Percentiles rank a stretch among this genome's conserved stretches.
Conservation (phyloP, 2,329 filamentous ascomycete species). For the Penicillium sp. region DNA sequence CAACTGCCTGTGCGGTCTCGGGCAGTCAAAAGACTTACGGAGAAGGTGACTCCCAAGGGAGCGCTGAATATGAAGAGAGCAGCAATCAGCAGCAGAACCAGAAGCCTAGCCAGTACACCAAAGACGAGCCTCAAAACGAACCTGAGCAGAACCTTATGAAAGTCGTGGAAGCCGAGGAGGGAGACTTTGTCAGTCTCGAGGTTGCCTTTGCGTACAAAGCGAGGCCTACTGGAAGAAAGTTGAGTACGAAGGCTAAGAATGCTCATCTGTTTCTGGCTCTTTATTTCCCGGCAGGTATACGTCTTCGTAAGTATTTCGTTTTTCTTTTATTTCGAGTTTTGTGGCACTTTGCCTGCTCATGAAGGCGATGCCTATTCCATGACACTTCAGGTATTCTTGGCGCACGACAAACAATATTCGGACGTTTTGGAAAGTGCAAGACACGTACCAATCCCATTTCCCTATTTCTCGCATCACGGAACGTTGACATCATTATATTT, state of each 20-base stretch:
- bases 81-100: background rate
- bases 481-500: conserved; percentile 2
- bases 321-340: conserved; percentile 1
- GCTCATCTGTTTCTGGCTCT: conserved; percentile 1
- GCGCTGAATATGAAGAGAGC: background rate
- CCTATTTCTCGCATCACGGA: conserved; percentile 1
- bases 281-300: conserved; percentile 2
- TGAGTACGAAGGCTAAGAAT: conserved; percentile 2
- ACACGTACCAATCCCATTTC: background rate
- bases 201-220: conserved; percentile 1
- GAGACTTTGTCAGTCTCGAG: conserved; percentile 1
- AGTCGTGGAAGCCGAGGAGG: conserved; percentile 2
- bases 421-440: conserved; percentile 1
- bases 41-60: background rate
- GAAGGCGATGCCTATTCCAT: background rate
- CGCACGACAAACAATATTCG: conserved; percentile 1
- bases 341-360: background rate
- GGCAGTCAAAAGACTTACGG: conserved; percentile 1
- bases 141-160: conserved; percentile 1
- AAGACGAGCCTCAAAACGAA: conserved; percentile 2
- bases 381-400: conserved; percentile 1
- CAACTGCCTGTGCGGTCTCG: background rate
- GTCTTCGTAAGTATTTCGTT: conserved; percentile 2
- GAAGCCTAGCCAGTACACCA: conserved; percentile 1
- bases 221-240: conserved; percentile 3